Evolutionary conservation across 768 basidiomycete species (phyloP), one percentile per base, ranked within the genome.

Genomic region (Leccinum sublutescens): DNA sequence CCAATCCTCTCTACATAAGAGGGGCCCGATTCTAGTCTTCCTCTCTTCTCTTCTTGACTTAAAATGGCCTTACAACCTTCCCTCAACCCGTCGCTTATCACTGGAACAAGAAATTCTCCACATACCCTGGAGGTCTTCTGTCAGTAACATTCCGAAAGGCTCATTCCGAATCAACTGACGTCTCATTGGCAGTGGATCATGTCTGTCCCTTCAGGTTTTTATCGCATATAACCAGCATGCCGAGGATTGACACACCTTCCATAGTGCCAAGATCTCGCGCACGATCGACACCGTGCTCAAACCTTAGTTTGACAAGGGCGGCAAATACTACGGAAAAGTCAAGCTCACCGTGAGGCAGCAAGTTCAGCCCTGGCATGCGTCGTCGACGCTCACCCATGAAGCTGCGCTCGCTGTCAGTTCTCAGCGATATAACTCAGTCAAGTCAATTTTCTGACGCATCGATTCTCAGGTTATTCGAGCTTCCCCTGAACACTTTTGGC

Each of bases 51-150:
- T 31, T 33, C 40, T 23, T 23, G 2, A 21, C 43, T 17, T 25
- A 33, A 23, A 10, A 94, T 94, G 92, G 87, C 92, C 50, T 79
- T 93, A 48, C 88, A 86, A 79, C 91, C 91, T 1, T 85, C 82
- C 54, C 82, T 94, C 38, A 74, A 78, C 31, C 82, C 88, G 52
- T 77, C 89, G 50, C 70, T 87, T 54, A 76, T 94, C 58, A 79
- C 83, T 3, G 92, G 92, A 45, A 67, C 62, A 17, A 66, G 70
- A 55, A 75, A 25, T 25, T 25, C 25, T 25, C 25, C 88, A 0
- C 90, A 94, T 65, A 91, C 89, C 2, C 78, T 94, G 53, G 92
- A 95, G 58, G 74, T 93, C 58, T 93, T 91, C 74, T 71, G 89
- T 88, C 67, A 67, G 88, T 70, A 1, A 53, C 21, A 14, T 47